Evolutionary conservation across 441 rosid genomes (phyloP), one percentile per base, ranked within the genome.

Genomic region (Aquilaria agallochum): DNA sequence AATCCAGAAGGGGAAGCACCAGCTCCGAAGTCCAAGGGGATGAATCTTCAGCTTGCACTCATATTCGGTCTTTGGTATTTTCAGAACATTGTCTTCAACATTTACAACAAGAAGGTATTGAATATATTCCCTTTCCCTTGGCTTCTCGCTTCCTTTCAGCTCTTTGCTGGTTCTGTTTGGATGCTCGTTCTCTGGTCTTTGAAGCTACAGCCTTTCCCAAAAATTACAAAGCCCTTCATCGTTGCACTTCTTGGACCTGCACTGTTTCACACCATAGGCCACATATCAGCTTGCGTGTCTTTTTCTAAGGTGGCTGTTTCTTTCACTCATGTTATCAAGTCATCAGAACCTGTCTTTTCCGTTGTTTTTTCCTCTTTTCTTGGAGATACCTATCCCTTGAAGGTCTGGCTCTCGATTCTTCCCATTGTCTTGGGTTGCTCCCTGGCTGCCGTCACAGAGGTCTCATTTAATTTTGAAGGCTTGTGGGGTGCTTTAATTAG

Each of bases 91-190:
- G 88, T 93, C 68, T 93, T 93, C 78, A 93, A 90, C 77, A 86
- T 93, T 74, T 93, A 83, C 83, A 93, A 93, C 82, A 88, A 93
- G 74, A 85, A 93, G 65, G 91, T 88, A 5, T 74, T 93, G 65
- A 90, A 90, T 44, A 81, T 93, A 63, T 90, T 93, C 69, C 96
- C 98, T 3, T 93, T 74, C 64, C 98, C 98, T 11, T 93, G 98
- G 98, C 90, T 93, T 68, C 94, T 93, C 8, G 98, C 97, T 31
- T 86, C 98, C n/a, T 86, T 93, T 64, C 98, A 93, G 84, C 93
- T 93, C 56, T 79, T 90, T 34, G 91, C 88, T 11, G 98, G 98
- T 13, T 93, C 96, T 27, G 31, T 88, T 59, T 90, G 98, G 97
- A 93, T 93, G 98, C 20, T 88, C 8, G 58, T 76, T 62, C 73